Base-by-base conservation (phyloP, 176 grass and related monocot genomes). In the Triticum monococcum region DNA sequence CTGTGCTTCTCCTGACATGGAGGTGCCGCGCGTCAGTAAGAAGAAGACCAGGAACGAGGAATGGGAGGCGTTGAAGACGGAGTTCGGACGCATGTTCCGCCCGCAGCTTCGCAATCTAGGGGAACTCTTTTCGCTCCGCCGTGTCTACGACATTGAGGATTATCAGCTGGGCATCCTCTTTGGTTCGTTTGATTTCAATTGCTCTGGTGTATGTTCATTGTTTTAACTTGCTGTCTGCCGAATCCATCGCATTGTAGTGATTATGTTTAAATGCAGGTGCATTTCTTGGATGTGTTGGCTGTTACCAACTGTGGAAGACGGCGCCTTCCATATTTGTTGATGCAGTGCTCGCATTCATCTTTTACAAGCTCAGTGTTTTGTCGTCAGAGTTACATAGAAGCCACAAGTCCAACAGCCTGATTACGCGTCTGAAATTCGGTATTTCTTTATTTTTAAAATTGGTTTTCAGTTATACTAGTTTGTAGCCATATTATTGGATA, bases 241-340 rank as follows among this genome's bases (percentile, higher is more conserved):
- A 57, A 57, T 7, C 52, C 52, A 38, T 73, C 22, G 23, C 70
- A 25, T 14, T 45, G 41, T 5, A 13, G 5, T 72, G 25, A 32
- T 56, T 54, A 77, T 77, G 13, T 56, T 26, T 31, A 76, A 6
- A 4, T 37, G 52, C 11, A 79, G 76, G 76, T 23, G 54, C 76
- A 4, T 59, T 79, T 79, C 76, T 79, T 79, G 52, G 18, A 4
- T 79, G 22, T 8, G 30, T 79, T 37, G 76, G 54, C 20, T 61
- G 54, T 61, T 61, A 79, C 32, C 76, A 79, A 32, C 52, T 79
- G 11, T 79, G 76, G 76, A 79, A 38, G 54, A 60, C 54, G 20
- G 76, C 54, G 3, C 76, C 76, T 37, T 38, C 52, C 3, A 23
- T 37, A 12, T 61, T 79, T 36, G 52, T 79, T 12, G 52, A 79